A percentile compares a stretch with the other conserved stretches of the same genome.
Evolutionary conservation across 805 yeast species (phyloP).

Genomic region (Priceomyces haplophilus): DNA sequence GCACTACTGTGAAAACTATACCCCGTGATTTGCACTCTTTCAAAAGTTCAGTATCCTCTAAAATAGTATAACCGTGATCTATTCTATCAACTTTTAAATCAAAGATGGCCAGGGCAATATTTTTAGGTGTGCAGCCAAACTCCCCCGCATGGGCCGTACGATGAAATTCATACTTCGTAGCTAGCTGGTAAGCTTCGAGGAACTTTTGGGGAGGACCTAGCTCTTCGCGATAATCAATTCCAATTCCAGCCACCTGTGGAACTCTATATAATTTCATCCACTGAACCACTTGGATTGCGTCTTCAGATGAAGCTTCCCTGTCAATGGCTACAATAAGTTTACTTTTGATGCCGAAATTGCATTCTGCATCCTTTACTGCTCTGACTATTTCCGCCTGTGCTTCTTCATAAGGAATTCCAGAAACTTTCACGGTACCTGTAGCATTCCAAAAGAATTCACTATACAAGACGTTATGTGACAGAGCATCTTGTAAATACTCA

Average conservation of each 20-base stretch:
- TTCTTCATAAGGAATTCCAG: slow-evolving; percentile 20
- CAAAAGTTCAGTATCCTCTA: slow-evolving; percentile 21
- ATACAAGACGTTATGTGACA: slow-evolving; percentile 20
- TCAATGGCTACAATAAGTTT: slow-evolving; percentile 26
- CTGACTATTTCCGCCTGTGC: slow-evolving; percentile 23
- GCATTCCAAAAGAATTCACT: slow-evolving; percentile 32
- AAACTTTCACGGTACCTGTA: slow-evolving; percentile 24
- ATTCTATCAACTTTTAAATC: slow-evolving; percentile 21
- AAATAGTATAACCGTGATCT: slow-evolving; percentile 28
- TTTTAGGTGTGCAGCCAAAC: slow-evolving; percentile 25
- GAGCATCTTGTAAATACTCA: slow-evolving; percentile 22
- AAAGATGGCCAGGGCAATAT: slow-evolving; percentile 22
- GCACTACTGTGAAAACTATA: slow-evolving; percentile 25
- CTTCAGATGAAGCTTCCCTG: slow-evolving; percentile 21
- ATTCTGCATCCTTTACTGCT: slow-evolving; percentile 21
- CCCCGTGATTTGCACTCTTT: slow-evolving; percentile 18
- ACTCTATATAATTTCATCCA: slow-evolving; percentile 23
- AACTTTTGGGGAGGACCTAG: slow-evolving; percentile 26
- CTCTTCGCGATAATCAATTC: slow-evolving; percentile 29
- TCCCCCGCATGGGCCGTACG: slow-evolving; percentile 31
- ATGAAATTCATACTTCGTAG: slow-evolving; percentile 19
- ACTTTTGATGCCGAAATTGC: slow-evolving; percentile 16
- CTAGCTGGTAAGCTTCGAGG: slow-evolving; percentile 20
- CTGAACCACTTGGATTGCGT: slow-evolving; percentile 22
- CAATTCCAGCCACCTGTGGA: slow-evolving; percentile 23